Evolutionary conservation across 805 yeast species (phyloP).

Genomic region (Saitoella complicata): DNA sequence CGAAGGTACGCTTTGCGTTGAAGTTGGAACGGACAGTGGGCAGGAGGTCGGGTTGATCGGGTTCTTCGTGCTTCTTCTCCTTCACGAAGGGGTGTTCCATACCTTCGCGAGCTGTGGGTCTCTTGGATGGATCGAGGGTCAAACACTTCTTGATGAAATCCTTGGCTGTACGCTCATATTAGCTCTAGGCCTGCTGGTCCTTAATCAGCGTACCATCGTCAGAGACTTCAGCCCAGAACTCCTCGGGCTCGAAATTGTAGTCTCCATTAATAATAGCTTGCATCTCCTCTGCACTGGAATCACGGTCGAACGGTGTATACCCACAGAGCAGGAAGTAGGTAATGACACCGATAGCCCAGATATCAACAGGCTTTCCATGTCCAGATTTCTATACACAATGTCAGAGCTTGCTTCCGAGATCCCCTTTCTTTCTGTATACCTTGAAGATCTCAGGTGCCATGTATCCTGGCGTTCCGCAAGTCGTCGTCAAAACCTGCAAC

Average conservation of each 20-base stretch:
- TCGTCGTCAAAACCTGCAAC: conserved; percentile 24
- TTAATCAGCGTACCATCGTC: conserved; percentile 20
- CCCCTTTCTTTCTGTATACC: neutral
- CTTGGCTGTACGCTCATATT: conserved; percentile 21
- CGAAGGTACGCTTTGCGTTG: neutral
- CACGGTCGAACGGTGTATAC: conserved; percentile 65
- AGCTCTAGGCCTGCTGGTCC: neutral
- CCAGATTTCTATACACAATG: neutral
- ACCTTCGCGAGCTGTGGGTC: conserved; percentile 33
- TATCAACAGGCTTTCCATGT: conserved; percentile 23
- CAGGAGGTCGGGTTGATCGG: conserved; percentile 20
- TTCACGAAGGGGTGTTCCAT: conserved; percentile 30
- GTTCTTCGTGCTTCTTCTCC: conserved; percentile 6
- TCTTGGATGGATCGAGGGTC: conserved; percentile 26
- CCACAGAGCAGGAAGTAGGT: conserved; percentile 58
- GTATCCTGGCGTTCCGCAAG: conserved; percentile 58
- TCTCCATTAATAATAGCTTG: conserved; percentile 46
- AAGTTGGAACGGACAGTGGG: conserved; percentile 17
- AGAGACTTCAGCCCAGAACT: conserved; percentile 37
- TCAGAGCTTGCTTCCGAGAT: neutral
- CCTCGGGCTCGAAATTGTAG: conserved; percentile 44
- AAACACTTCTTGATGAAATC: conserved; percentile 44
- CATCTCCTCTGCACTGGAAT: conserved; percentile 48
- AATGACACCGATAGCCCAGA: conserved; percentile 65
- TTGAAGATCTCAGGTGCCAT: conserved; percentile 55